phyloP scores from a whole-genome alignment of 2,329 filamentous ascomycete species.

The Didymella arachidicola region DNA sequence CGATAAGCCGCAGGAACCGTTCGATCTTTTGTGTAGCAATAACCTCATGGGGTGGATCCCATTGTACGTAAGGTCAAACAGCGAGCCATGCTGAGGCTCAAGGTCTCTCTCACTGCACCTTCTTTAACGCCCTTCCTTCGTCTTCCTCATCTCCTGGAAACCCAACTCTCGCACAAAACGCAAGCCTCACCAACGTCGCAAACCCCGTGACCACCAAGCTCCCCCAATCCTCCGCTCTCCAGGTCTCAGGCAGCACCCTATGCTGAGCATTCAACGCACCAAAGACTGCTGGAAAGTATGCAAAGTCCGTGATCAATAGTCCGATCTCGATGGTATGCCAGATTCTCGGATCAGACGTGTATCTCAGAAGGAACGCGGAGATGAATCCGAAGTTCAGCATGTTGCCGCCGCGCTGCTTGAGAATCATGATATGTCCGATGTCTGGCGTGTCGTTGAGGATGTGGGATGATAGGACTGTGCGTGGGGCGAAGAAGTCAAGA shows the following conservation, averaged over 20 bases:
- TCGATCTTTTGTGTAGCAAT: background rate
- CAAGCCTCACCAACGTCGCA: conserved; percentile 33
- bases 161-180: conserved; percentile 31
- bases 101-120: background rate
- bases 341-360: conserved; percentile 31
- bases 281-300: conserved; percentile 32
- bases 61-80: background rate
- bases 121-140: background rate
- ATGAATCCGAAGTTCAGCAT: conserved; percentile 41
- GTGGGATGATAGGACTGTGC: conserved; percentile 31
- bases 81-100: too few species aligned
- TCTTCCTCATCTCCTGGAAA: conserved; percentile 18
- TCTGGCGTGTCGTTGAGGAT: conserved; percentile 29
- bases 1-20: background rate
- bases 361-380: conserved; percentile 38
- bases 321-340: conserved; percentile 36
- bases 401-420: conserved; percentile 36
- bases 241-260: conserved; percentile 23
- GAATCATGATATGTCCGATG: conserved; percentile 37
- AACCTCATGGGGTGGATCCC: background rate
- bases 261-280: conserved; percentile 27
- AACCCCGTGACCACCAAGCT: conserved; percentile 42
- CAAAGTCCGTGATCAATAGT: conserved; percentile 32
- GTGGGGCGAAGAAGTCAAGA: conserved; percentile 38
- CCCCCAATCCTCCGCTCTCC: conserved; percentile 41